These are phyloP conservation scores for Garcia nutans DNA, from an alignment of 345 rosid genomes.

Conservation along the genomic window DNA sequence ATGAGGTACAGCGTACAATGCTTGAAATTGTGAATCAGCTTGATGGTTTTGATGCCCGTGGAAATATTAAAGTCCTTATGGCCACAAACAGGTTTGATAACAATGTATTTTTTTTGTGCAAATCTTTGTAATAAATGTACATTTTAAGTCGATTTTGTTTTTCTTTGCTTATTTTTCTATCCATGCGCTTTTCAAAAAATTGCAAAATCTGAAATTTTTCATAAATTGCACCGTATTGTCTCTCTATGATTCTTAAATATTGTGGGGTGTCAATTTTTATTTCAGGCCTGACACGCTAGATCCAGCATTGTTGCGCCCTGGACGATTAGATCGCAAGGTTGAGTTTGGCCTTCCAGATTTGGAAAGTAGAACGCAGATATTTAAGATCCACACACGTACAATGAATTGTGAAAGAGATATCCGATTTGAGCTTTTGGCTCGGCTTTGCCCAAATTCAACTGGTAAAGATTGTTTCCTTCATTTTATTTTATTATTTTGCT, in stretches of 20 bases:
- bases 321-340: constrained; percentile 87
- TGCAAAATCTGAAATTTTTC: not conserved
- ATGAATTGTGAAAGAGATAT: constrained; percentile 92
- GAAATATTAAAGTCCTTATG: constrained; percentile 93
- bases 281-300: constrained; percentile 90
- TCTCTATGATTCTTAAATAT: not conserved
- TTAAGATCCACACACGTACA: constrained; percentile 89
- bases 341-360: constrained; percentile 94
- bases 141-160: not conserved
- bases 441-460: constrained; percentile 92
- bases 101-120: not conserved
- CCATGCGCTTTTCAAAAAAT: not conserved
- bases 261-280: not conserved
- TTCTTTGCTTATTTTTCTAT: not conserved
- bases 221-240: not conserved
- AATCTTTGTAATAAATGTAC: not conserved
- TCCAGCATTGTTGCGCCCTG: constrained; percentile 93
- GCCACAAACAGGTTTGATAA: constrained; percentile 76
- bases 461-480: constrained; percentile 35
- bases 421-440: constrained; percentile 86
- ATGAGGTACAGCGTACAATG: constrained; percentile 80
- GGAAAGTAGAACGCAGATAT: constrained; percentile 91
- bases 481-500: not conserved
- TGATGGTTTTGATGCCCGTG: constrained; percentile 89
- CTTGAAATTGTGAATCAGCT: constrained; percentile 84